These are phyloP conservation scores for Ogataea angusta DNA, from an alignment of 805 yeast species.

Conservation along the genomic window DNA sequence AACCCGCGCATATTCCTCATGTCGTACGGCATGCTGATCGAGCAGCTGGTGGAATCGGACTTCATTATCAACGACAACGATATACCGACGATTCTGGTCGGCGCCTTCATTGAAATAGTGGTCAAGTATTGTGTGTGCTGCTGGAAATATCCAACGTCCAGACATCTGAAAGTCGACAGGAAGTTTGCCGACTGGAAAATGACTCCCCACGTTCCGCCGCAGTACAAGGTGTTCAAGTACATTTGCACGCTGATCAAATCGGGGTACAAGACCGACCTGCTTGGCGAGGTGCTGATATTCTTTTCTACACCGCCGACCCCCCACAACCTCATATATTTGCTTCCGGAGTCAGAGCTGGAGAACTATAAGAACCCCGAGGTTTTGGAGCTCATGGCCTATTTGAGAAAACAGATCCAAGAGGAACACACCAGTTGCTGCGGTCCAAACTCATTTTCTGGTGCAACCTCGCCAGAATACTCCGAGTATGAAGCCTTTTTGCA, in stretches of 20 bases:
- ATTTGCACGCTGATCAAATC: constrained; percentile 12
- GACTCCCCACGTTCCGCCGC: constrained; percentile 22
- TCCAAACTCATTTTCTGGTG: background rate
- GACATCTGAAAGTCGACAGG: constrained; percentile 19
- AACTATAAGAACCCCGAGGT: constrained; percentile 13
- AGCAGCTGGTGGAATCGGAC: constrained; percentile 39
- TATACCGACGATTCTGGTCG: constrained; percentile 24
- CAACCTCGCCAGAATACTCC: constrained; percentile 9
- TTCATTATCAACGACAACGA: constrained; percentile 31
- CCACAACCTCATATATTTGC: constrained; percentile 18
- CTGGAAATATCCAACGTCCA: constrained; percentile 34
- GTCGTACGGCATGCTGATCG: constrained; percentile 39
- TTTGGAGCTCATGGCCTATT: constrained; percentile 18
- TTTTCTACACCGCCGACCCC: constrained; percentile 27
- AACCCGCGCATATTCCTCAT: constrained; percentile 39
- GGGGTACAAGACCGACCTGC: constrained; percentile 21
- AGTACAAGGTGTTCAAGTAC: constrained; percentile 21
- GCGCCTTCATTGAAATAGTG: constrained; percentile 39
- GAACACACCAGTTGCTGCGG: constrained; percentile 25
- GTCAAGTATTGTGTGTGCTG: constrained; percentile 45
- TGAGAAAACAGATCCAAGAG: constrained; percentile 17
- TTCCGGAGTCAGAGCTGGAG: constrained; percentile 15
- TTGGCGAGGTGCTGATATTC: constrained; percentile 25
- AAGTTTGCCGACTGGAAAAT: constrained; percentile 35
- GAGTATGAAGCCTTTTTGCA: constrained; percentile 4